A percentile compares a stretch with the other conserved stretches of the same genome.
These are phyloP conservation scores for Avena atlantica DNA, from an alignment of 176 grass and related monocot species.

Conservation along the genomic window DNA sequence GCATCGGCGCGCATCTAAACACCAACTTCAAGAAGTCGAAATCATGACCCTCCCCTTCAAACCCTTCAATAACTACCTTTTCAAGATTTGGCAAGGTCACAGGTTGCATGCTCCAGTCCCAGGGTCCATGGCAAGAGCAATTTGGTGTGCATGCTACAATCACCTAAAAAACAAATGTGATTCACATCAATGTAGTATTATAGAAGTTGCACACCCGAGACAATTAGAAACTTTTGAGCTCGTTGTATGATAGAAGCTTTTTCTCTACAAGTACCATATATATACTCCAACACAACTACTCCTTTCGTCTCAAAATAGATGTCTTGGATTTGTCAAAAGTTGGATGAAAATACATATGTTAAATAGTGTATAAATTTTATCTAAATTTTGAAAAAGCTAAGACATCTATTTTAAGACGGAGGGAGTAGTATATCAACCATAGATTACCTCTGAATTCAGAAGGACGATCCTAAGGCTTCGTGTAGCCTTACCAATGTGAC, in stretches of 20 bases:
- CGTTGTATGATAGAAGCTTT: neutral
- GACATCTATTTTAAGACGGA: too few relatives aligned
- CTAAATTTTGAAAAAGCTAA: too few relatives aligned
- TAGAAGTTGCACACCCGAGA: neutral
- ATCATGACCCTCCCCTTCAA: neutral
- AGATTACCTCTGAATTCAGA: neutral
- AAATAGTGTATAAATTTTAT: too few relatives aligned
- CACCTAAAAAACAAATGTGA: neutral
- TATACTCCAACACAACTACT: neutral
- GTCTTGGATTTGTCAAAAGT: too few relatives aligned
- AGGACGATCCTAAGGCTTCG: neutral
- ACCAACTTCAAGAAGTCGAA: neutral
- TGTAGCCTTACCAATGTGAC: neutral
- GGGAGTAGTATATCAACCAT: neutral
- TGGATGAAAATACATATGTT: too few relatives aligned
- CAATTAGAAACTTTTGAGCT: neutral
- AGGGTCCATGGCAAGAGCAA: neutral
- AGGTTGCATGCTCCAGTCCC: neutral
- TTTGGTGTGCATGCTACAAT: neutral
- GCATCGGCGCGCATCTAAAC: neutral
- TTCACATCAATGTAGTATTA: neutral
- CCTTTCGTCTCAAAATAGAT: too few relatives aligned
- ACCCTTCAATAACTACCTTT: neutral
- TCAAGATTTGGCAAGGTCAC: neutral
- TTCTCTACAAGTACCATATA: neutral